phyloP scores from a whole-genome alignment of 2,329 filamentous ascomycete genomes.

The Aspergillus proliferans region DNA sequence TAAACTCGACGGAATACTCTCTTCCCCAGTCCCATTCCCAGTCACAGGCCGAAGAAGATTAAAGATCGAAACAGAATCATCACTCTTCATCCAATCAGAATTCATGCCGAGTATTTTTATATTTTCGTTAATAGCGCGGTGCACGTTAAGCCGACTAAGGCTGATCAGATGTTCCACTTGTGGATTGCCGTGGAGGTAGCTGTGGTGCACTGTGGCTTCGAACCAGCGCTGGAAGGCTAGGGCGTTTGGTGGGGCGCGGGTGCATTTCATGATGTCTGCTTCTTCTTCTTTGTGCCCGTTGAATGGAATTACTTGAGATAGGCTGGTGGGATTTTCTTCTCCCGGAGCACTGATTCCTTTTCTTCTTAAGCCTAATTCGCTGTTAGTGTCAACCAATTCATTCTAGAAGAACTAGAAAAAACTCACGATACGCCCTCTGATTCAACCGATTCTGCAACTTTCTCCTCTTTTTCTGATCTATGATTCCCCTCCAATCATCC shows the following conservation, averaged over 20 bases:
- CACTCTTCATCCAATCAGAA: conserved; percentile 6
- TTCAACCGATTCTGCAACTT: conserved; percentile 24
- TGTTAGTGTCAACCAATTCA: background rate
- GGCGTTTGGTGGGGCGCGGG: conserved; percentile 1
- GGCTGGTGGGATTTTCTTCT: background rate
- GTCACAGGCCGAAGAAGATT: conserved; percentile 5
- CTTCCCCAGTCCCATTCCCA: conserved; percentile 1
- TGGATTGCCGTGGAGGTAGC: conserved; percentile 8
- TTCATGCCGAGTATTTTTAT: conserved; percentile 16
- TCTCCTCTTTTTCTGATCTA: conserved; percentile 16
- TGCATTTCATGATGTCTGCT: conserved; percentile 1
- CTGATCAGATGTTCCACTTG: conserved; percentile 20
- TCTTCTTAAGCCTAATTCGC: background rate
- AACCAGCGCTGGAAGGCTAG: background rate
- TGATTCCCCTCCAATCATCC: conserved; percentile 23
- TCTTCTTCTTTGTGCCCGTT: background rate
- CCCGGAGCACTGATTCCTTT: background rate
- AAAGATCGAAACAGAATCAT: conserved; percentile 15
- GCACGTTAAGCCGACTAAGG: conserved; percentile 21
- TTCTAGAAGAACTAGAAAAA: background rate
- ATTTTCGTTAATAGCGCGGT: conserved; percentile 21
- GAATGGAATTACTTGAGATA: background rate
- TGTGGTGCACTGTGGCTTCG: conserved; percentile 3
- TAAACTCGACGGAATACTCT: conserved; percentile 18
- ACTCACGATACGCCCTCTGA: conserved; percentile 18